Evolutionary conservation across 2,329 filamentous ascomycete species (phyloP), one percentile per base, ranked within the genome.

Genomic region (Fusarium protoensiforme): DNA sequence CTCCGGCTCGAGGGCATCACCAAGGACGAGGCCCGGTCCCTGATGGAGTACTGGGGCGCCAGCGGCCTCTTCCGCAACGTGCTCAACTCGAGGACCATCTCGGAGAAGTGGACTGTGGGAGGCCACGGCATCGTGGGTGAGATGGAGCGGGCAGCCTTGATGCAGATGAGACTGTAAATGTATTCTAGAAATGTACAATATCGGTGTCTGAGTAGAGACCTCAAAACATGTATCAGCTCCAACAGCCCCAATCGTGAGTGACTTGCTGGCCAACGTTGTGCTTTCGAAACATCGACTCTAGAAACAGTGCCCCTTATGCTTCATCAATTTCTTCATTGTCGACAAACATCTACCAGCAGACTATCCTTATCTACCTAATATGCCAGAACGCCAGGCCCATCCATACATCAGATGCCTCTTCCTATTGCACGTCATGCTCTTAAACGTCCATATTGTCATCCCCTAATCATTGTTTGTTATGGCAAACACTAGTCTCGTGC

Each of bases 31-130:
- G 91, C 94, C 13, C 89, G 92, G 68, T 88, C 91, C 1, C 86
- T 97, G 76, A 92, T 98, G 91, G 95, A 98, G 85, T 98, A 98
- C 84, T 98, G 96, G 87, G 95, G 94, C 7, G 91, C 90, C 38
- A 97, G 94, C 81, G 96, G 96, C 14, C 86, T 98, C 80, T 81
- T 97, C 79, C 89, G 93, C 72, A 86, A 89, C 69, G 87, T 85
- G 53, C 87, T 98, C 58, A 92, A 93, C 77, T 91, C 95, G 79
- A 85, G 85, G 72, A 87, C 88, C 71, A 92, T 98, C 38, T 87
- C 88, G 24, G 93, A 97, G 87, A 94, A 94, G 84, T 97, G 95
- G 95, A 91, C 91, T 57, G 80, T 98, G 75, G 91, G 92, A 57
- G 94, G 94, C 24, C 91, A 93, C 77, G 95, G 95, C 18, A 89